Conservation (phyloP, 2,329 filamentous ascomycete genomes). For the Achaetomium macrosporum region DNA sequence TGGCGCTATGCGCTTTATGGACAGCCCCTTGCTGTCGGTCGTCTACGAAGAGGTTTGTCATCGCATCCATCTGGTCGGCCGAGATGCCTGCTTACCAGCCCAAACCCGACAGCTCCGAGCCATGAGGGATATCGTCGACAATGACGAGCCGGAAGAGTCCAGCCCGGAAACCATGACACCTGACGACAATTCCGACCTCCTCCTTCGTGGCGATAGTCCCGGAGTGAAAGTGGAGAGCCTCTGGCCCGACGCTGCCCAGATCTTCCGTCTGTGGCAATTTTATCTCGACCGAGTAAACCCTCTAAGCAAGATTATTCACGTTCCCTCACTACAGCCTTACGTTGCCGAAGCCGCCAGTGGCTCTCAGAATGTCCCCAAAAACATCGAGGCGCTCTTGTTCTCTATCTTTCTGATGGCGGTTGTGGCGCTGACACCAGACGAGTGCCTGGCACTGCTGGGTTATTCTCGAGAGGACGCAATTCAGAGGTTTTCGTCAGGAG, state of each 20-base stretch:
- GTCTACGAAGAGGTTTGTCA: slow-evolving; percentile 51
- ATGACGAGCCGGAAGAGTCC: slow-evolving; percentile 42
- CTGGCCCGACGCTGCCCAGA: slow-evolving; percentile 59
- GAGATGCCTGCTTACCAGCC: slow-evolving; percentile 9
- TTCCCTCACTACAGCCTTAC: slow-evolving; percentile 60
- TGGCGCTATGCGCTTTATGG: slow-evolving; percentile 51
- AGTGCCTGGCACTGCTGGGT: slow-evolving; percentile 50
- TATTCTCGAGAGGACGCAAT: slow-evolving; percentile 45
- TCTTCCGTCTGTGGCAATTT: slow-evolving; percentile 68
- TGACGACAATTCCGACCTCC: slow-evolving; percentile 46
- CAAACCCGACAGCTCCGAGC: slow-evolving; percentile 41
- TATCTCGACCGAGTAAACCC: slow-evolving; percentile 72
- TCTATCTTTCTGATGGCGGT: slow-evolving; percentile 60
- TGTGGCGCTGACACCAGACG: slow-evolving; percentile 48
- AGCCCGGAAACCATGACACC: slow-evolving; percentile 44
- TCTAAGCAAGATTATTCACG: slow-evolving; percentile 65
- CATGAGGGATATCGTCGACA: slow-evolving; percentile 54
- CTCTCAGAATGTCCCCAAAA: slow-evolving; percentile 48
- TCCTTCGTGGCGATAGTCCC: slow-evolving; percentile 40
- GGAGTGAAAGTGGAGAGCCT: slow-evolving; percentile 42
- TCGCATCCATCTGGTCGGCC: background rate
- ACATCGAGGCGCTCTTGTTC: slow-evolving; percentile 57
- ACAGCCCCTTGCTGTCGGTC: slow-evolving; percentile 48
- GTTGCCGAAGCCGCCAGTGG: slow-evolving; percentile 58
- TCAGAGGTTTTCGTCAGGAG: slow-evolving; percentile 46